phyloP scores from a whole-genome alignment of 2,329 filamentous ascomycete genomes.

The Colletotrichum cereale region DNA sequence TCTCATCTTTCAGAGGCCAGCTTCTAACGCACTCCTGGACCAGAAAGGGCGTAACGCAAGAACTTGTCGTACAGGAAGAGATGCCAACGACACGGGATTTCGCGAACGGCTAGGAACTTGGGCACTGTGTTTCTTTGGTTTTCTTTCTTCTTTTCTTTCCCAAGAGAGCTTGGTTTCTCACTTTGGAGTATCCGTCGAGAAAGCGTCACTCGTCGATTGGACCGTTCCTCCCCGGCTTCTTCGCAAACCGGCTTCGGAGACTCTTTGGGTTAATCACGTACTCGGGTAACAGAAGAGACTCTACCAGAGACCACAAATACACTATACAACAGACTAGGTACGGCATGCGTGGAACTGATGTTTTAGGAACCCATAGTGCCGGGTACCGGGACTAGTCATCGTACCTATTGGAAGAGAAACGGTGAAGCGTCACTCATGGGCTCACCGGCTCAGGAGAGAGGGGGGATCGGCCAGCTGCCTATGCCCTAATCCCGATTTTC shows the following conservation, averaged over 20 bases:
- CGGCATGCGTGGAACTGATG: no score
- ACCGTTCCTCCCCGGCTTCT: no score
- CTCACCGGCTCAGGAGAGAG: not conserved
- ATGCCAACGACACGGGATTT: not conserved
- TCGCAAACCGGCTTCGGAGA: no score
- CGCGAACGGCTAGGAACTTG: not conserved
- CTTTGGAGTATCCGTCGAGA: not conserved
- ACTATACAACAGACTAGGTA: not conserved
- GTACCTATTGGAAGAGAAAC: not conserved
- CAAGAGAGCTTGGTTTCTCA: not conserved
- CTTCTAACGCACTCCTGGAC: not conserved
- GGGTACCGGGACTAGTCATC: not conserved
- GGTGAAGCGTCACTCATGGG: not conserved
- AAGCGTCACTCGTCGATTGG: no score
- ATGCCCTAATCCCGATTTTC: not conserved
- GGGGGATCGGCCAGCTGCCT: not conserved
- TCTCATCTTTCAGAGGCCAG: not conserved
- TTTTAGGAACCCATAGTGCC: no score
- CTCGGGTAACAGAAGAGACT: not conserved
- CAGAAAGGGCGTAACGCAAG: not conserved
- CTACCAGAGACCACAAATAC: not conserved
- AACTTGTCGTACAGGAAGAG: not conserved
- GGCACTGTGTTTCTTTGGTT: not conserved
- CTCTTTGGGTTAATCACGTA: not conserved
- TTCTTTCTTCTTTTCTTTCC: not conserved